Evolutionary conservation across 768 basidiomycete genomes (phyloP), one percentile per base, ranked within the genome.

Genomic region (Saitozyma podzolica): DNA sequence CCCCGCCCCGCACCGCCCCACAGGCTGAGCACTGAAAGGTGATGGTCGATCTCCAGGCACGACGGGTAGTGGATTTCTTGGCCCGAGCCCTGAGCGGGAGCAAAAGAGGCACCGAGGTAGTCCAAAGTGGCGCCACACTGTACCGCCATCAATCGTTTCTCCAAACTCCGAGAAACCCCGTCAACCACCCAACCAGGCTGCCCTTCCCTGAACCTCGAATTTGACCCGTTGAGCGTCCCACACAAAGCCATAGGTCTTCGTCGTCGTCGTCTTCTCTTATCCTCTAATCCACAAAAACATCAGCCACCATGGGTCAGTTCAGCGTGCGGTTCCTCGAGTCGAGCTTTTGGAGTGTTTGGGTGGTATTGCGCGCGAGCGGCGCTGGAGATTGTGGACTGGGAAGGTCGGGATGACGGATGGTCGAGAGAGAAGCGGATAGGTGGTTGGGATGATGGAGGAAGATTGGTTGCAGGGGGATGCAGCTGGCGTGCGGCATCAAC

Each of bases 251-350:
- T 29, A 29, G 29, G 29, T 29, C 29, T 5, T 29, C 29, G 29
- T 29, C 29, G 29, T 29, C 29, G 29, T 13, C 39, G 39, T 63
- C 50, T 17, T 59, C 56, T n/a, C 48, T 4, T 17, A 49, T 16
- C 41, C 50, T 40, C 61, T 56, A 42, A 65, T 20, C 47, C 56
- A 29, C 29, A 62, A 59, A 59, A 59, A 69, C 54, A 66, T 63
- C 63, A 68, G 67, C 63, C 70, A 72, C 69, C 67, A 72, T 72
- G 70, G 70, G 70, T 72, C 51, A 66, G 70, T 72, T 20, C 9
- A 29, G 29, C 29, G 29, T 29, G 29, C 29, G 29, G 29, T 29
- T 29, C 29, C 29, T 29, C 29, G 29, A 29, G 2, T 5, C 29
- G 29, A 29, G 29, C 29, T 29, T 29, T 5, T 5, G 29, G 29